Evolutionary conservation across 192 early-diverging fungal species (phyloP).

Genomic region (Pilaira anomala): DNA sequence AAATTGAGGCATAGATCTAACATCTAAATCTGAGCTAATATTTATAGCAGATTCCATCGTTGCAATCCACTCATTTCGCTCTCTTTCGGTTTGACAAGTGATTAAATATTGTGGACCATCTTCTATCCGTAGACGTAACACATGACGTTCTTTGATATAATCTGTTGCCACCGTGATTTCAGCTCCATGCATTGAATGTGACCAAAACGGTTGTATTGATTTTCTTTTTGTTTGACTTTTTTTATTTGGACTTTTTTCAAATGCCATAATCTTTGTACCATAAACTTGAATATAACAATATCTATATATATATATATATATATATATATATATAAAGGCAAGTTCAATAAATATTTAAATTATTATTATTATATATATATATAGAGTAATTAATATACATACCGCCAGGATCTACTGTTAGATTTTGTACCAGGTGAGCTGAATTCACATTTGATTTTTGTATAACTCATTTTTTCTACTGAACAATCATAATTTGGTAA

Average conservation of each 20-base stretch:
- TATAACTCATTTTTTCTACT: constrained; percentile 41
- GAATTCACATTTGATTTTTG: constrained; percentile 44
- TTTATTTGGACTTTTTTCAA: constrained; percentile 1
- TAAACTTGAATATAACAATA: not conserved
- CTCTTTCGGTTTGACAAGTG: constrained; percentile 35
- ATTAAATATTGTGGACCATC: constrained; percentile 43
- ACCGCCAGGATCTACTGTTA: constrained; percentile 48
- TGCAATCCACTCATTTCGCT: constrained; percentile 43
- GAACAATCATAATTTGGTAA: constrained; percentile 48
- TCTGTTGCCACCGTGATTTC: constrained; percentile 39
- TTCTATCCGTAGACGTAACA: constrained; percentile 40
- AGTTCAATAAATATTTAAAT: too few relatives aligned
- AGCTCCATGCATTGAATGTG: constrained; percentile 40
- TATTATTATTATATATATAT: not conserved
- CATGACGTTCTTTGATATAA: constrained; percentile 44
- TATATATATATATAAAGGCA: not conserved
- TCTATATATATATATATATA: not conserved
- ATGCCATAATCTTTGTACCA: constrained; percentile 5
- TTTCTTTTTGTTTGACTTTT: constrained; percentile 4
- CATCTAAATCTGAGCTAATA: constrained; percentile 45
- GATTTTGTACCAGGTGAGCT: constrained; percentile 32
- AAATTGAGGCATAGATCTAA: constrained; percentile 46
- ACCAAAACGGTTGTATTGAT: constrained; percentile 35
- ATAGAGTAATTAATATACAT: constrained; percentile 1
- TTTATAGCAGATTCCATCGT: constrained; percentile 47